Evolutionary conservation across 2,329 filamentous ascomycete species (phyloP).

Genomic region (Domatiomyces catenatus): DNA sequence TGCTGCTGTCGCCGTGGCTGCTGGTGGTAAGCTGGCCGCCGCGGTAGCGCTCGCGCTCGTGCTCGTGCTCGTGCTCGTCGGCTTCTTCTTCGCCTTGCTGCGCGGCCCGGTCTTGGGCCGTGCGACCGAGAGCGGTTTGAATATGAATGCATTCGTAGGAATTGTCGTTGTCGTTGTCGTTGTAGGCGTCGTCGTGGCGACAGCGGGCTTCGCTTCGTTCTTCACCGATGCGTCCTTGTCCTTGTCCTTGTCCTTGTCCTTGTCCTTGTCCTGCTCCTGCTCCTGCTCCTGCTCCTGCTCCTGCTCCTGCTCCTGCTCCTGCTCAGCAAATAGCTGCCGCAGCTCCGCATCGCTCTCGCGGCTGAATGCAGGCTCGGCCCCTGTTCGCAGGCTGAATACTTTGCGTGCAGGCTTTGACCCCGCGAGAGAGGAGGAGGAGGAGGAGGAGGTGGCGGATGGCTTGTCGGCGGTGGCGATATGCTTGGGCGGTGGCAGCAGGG

Average conservation of each 20-base stretch:
- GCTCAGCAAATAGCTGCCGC: conserved; percentile 22
- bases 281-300: conserved; percentile 22
- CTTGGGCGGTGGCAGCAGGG: conserved; percentile 75
- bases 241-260: conserved; percentile 5
- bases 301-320: conserved; percentile 19
- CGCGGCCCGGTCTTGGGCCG: conserved; percentile 54
- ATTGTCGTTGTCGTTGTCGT: neutral
- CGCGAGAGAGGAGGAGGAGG: conserved; percentile 14
- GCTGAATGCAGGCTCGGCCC: conserved; percentile 66
- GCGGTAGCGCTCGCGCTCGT: conserved; percentile 28
- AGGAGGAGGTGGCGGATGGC: no score
- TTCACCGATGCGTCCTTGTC: neutral
- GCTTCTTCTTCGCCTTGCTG: conserved; percentile 24
- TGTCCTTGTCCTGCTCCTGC: conserved; percentile 6
- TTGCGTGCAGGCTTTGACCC: conserved; percentile 31
- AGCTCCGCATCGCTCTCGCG: conserved; percentile 38
- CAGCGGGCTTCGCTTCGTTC: conserved; percentile 23
- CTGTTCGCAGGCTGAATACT: conserved; percentile 65
- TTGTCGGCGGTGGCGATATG: conserved; percentile 20
- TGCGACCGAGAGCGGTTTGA: conserved; percentile 73
- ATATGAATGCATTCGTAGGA: conserved; percentile 66
- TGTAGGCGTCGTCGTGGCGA: conserved; percentile 35
- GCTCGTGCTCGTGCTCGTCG: conserved; percentile 6
- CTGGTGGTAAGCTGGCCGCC: neutral
- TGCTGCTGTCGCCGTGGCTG: no score